Conservation (phyloP, 257 asterid species). For the Scutellaria minor region DNA sequence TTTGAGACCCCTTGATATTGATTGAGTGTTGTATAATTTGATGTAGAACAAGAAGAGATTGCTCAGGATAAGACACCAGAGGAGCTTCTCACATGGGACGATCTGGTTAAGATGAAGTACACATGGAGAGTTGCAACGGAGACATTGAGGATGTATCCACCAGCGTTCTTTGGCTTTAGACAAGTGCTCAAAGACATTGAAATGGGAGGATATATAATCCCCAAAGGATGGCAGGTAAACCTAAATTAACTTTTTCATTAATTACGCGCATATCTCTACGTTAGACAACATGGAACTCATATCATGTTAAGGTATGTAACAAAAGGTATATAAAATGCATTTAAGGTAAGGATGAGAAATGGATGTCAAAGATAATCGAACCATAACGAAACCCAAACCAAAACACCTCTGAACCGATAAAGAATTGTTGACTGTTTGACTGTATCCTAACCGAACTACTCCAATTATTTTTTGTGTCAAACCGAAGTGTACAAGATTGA, state of each 20-base stretch:
- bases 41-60: conserved; percentile 33
- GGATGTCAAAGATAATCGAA: too few species aligned
- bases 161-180: neutral
- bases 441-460: too few species aligned
- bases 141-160: conserved; percentile 17
- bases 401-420: too few species aligned
- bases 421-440: too few species aligned
- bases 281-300: too few species aligned
- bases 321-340: too few species aligned
- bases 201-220: conserved; percentile 23
- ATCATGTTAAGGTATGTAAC: too few species aligned
- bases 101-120: conserved; percentile 34
- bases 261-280: neutral
- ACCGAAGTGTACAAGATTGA: too few species aligned
- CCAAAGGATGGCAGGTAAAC: conserved; percentile 30
- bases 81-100: conserved; percentile 32
- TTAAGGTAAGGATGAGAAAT: too few species aligned
- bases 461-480: too few species aligned
- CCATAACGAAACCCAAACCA: too few species aligned
- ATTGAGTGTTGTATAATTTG: neutral
- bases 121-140: conserved; percentile 20
- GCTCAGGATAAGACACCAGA: neutral
- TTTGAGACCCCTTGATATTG: neutral
- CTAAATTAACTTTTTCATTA: neutral
- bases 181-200: conserved; percentile 10